These are phyloP conservation scores for Chlorella sp. DNA, from an alignment of 139 green algal genomes.

Conservation along the genomic window DNA sequence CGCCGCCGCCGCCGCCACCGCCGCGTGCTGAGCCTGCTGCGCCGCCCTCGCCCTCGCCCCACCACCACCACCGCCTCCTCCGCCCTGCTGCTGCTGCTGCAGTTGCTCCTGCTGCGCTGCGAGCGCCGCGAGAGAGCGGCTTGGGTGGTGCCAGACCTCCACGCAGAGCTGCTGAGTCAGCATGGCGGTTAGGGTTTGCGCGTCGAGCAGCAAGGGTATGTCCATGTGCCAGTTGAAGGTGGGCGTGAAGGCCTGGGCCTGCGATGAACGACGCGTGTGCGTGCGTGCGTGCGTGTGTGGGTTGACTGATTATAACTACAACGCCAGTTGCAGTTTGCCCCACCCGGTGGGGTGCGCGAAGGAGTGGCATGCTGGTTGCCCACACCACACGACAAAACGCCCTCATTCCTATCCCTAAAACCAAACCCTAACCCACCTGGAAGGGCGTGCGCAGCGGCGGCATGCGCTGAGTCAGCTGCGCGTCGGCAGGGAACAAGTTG, in stretches of 20 bases:
- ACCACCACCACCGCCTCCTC: not conserved
- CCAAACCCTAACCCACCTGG: slow-evolving; percentile 20
- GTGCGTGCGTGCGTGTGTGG: no score
- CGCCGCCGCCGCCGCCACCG: not conserved
- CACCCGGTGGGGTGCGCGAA: no score
- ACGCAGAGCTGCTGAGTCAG: slow-evolving; percentile 21
- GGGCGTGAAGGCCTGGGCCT: no score
- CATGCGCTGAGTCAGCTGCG: slow-evolving; percentile 1
- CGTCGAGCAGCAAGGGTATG: no score
- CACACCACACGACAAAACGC: no score
- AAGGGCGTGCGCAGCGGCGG: slow-evolving; percentile 39
- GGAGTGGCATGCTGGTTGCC: no score
- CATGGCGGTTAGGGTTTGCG: no score
- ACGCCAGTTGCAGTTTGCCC: no score
- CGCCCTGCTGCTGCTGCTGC: slow-evolving; percentile 10
- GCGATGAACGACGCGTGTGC: no score
- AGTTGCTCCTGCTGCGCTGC: slow-evolving; percentile 8
- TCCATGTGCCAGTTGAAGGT: no score
- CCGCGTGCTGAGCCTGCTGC: slow-evolving; percentile 2
- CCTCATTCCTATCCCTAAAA: no score
- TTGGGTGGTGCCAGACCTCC: slow-evolving; percentile 56
- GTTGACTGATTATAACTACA: no score
- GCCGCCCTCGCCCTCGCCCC: not conserved
- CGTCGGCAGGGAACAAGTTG: slow-evolving; percentile 25
- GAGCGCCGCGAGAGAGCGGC: slow-evolving; percentile 27